Evolutionary conservation across 179 eudicot species (phyloP).

Genomic region (Camellia oleifera): DNA sequence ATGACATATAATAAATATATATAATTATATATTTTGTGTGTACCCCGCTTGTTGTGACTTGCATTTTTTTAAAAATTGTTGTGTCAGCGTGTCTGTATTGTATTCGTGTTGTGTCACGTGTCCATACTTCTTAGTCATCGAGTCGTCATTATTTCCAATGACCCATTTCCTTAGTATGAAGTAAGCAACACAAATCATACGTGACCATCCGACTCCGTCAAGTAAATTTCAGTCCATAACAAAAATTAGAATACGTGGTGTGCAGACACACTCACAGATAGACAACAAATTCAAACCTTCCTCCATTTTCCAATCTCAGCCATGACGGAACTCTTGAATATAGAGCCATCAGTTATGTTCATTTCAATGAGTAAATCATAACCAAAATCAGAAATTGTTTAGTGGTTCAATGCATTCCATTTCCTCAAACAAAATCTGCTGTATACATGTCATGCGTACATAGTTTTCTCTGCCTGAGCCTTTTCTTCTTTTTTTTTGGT

Average conservation of each 20-base stretch:
- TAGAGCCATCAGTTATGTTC: background rate
- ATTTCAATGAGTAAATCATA: background rate
- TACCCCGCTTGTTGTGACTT: too few relatives aligned
- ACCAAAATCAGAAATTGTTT: background rate
- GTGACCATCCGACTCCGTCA: background rate
- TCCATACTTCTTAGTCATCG: background rate
- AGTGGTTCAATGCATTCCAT: background rate
- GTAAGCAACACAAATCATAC: background rate
- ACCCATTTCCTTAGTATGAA: background rate
- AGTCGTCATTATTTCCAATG: background rate
- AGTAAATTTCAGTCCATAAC: background rate
- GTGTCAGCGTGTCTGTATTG: too few relatives aligned
- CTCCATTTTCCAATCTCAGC: background rate
- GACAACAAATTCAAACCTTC: constrained; percentile 3
- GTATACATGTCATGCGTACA: background rate
- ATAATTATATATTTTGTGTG: too few relatives aligned
- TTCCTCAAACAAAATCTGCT: background rate
- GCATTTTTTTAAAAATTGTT: too few relatives aligned
- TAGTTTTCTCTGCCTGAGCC: background rate
- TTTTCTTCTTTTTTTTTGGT: background rate
- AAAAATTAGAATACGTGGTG: background rate
- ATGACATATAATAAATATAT: too few relatives aligned
- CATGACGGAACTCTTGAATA: background rate
- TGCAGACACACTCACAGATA: background rate
- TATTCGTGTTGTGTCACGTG: too few relatives aligned